Conservation (phyloP, 129 eudicot genomes). For the Glebionis coronaria region DNA sequence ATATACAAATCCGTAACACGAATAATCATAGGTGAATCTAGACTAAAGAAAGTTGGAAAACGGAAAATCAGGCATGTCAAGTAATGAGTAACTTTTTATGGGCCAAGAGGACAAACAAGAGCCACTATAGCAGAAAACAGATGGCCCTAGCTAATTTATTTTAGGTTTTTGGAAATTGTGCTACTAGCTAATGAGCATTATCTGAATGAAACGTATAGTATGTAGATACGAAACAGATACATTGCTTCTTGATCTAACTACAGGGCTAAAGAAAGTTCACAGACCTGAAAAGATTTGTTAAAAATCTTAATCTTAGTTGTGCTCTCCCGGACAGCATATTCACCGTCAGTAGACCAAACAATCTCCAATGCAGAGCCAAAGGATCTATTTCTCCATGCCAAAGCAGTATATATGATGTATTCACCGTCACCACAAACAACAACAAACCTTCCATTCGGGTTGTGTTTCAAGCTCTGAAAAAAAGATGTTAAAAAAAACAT, state of each 20-base stretch:
- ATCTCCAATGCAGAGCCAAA: constrained; percentile 94
- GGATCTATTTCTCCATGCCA: constrained; percentile 97
- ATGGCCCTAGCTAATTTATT: not conserved
- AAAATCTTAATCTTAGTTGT: constrained; percentile 90
- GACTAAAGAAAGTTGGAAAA: not conserved
- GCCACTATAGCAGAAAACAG: not conserved
- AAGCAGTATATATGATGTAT: constrained; percentile 86
- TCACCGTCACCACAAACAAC: constrained; percentile 98
- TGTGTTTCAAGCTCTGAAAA: constrained; percentile 85
- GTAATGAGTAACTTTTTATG: not conserved
- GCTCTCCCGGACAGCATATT: constrained; percentile 95
- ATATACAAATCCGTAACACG: not conserved
- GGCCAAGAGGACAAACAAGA: not conserved
- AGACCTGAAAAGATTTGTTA: constrained; percentile 78
- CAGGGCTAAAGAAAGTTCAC: constrained; percentile 20
- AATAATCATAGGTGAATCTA: not conserved
- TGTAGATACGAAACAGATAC: constrained; percentile 11
- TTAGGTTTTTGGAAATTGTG: too few relatives aligned
- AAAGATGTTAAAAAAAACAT: constrained; percentile 3
- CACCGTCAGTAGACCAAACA: constrained; percentile 96
- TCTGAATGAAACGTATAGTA: constrained; percentile 2
- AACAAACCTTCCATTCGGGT: constrained; percentile 96
- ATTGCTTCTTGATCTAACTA: constrained; percentile 12
- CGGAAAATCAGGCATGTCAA: not conserved
- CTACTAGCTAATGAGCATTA: not conserved